A percentile compares a stretch with the other conserved stretches of the same genome.
Conservation (phyloP, 1,139 yeast genomes). For the Yamadazyma pseudoaaseri region DNA sequence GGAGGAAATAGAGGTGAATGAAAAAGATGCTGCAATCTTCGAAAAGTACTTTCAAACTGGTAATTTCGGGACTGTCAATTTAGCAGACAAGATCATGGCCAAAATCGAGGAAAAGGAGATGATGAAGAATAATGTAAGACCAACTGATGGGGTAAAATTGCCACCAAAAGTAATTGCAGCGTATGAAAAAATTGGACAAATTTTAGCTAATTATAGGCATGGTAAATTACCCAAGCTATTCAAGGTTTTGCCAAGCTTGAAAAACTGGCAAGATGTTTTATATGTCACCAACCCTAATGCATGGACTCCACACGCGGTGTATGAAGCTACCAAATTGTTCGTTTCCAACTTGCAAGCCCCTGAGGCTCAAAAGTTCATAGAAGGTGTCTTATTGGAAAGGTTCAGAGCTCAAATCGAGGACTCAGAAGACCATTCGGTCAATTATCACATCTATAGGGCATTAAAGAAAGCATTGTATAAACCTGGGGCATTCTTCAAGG, state of each 20-base stretch:
- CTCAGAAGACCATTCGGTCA: slow-evolving; percentile 65
- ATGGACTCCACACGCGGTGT: slow-evolving; percentile 97
- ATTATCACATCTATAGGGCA: slow-evolving; percentile 90
- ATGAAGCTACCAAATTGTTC: slow-evolving; percentile 91
- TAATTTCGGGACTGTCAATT: slow-evolving; percentile 48
- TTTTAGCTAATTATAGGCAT: slow-evolving; percentile 87
- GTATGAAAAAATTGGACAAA: slow-evolving; percentile 85
- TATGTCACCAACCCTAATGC: slow-evolving; percentile 87
- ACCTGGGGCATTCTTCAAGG: slow-evolving; percentile 97
- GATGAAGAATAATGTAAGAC: slow-evolving; percentile 25
- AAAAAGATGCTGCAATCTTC: slow-evolving; percentile 68
- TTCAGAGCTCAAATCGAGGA: slow-evolving; percentile 82
- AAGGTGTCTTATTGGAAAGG: slow-evolving; percentile 73
- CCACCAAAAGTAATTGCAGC: slow-evolving; percentile 97
- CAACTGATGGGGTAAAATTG: slow-evolving; percentile 60
- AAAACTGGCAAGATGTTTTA: slow-evolving; percentile 93
- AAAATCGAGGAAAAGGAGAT: slow-evolving; percentile 75
- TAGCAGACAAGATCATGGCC: slow-evolving; percentile 91
- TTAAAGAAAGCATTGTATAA: slow-evolving; percentile 90
- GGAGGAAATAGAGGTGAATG: slow-evolving; percentile 64
- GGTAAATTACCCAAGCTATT: slow-evolving; percentile 94
- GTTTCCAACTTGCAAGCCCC: slow-evolving; percentile 85
- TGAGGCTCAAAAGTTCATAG: slow-evolving; percentile 86
- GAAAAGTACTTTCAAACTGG: slow-evolving; percentile 57
- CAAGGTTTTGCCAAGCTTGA: slow-evolving; percentile 88